These are phyloP conservation scores for Pseudonitzschia pungens DNA, from an alignment of 108 stramenopile genomes.

Conservation along the genomic window DNA sequence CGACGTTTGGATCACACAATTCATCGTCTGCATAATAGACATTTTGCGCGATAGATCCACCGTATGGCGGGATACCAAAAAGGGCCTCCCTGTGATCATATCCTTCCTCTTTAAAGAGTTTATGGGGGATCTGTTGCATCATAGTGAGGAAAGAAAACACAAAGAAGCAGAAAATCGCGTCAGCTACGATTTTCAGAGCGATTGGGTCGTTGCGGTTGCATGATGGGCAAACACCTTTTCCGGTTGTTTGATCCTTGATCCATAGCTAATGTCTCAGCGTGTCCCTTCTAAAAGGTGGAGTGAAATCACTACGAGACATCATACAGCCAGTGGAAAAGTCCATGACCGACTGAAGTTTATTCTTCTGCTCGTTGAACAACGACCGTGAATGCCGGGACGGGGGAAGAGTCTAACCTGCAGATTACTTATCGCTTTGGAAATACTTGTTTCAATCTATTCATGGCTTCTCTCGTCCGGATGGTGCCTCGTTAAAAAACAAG, in stretches of 20 bases:
- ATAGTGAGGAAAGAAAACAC: not conserved
- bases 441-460: not conserved
- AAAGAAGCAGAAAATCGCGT: not conserved
- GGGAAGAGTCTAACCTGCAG: no score
- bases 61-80: constrained; percentile 94
- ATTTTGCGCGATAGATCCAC: constrained; percentile 77
- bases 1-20: constrained; percentile 73
- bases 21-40: constrained; percentile 74
- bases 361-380: not conserved
- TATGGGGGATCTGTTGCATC: constrained; percentile 55
- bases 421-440: no score
- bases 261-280: not conserved
- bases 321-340: not conserved
- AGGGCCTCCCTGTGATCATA: constrained; percentile 94
- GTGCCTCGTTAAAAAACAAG: not conserved
- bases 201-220: not conserved
- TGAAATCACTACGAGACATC: not conserved
- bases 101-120: constrained; percentile 58
- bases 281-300: not conserved
- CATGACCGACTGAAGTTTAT: not conserved
- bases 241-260: not conserved
- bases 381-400: not conserved
- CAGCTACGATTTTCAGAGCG: not conserved
- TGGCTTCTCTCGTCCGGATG: not conserved
- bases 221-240: not conserved